These are phyloP conservation scores for Sugiyamaella smithiae DNA, from an alignment of 805 yeast genomes.

Conservation along the genomic window DNA sequence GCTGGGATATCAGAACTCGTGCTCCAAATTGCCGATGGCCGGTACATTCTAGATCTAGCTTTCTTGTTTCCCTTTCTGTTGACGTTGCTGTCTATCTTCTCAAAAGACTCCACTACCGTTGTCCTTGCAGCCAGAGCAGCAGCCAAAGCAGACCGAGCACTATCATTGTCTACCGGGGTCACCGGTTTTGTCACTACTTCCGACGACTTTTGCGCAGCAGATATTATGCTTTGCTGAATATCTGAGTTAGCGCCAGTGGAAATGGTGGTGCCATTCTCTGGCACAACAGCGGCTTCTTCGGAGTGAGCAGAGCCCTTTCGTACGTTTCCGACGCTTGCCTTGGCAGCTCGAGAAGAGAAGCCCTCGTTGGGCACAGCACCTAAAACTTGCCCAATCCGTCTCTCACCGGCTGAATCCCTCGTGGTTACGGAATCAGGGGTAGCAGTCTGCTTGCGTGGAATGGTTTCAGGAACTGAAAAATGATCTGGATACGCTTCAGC, in stretches of 20 bases:
- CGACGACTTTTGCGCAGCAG: background rate
- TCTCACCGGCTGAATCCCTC: background rate
- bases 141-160: constrained; percentile 19
- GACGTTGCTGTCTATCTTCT: constrained; percentile 17
- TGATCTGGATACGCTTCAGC: background rate
- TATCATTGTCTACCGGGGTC: background rate
- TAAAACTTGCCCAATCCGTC: background rate
- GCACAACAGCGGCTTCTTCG: background rate
- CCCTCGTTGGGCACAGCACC: background rate
- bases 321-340: background rate
- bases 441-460: background rate
- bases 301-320: background rate
- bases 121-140: constrained; percentile 24
- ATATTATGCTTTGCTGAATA: background rate
- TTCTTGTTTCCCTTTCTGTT: constrained; percentile 5
- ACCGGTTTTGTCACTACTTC: background rate
- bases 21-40: constrained; percentile 21
- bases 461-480: background rate
- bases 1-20: background rate
- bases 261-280: background rate
- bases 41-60: constrained; percentile 10
- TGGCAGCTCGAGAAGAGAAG: background rate
- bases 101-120: constrained; percentile 20
- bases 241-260: background rate
- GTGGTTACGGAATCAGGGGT: background rate